A percentile compares a stretch with the other conserved stretches of the same genome.
These are phyloP conservation scores for Boechera retrofracta DNA, from an alignment of 345 rosid species.

Conservation along the genomic window DNA sequence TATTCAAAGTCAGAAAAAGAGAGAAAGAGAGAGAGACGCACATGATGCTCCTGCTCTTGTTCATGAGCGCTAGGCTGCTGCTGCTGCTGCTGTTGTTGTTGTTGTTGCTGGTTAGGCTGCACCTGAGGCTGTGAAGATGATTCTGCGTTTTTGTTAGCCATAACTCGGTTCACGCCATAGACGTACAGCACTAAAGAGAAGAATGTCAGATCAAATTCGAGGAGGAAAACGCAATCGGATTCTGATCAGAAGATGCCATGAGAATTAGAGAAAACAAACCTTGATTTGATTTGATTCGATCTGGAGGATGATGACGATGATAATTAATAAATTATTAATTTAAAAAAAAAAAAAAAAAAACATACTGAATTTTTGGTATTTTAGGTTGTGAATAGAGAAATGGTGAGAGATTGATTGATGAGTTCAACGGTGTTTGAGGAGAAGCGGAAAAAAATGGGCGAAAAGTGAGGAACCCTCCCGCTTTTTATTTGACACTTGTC, in stretches of 20 bases:
- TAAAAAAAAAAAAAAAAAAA: background rate
- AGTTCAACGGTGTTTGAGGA: conserved; percentile 26
- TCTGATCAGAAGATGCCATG: conserved; percentile 11
- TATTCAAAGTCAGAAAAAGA: background rate
- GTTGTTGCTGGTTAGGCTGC: conserved; percentile 30
- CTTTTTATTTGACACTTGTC: conserved; percentile 38
- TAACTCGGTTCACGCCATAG: conserved; percentile 43
- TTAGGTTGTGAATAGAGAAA: conserved; percentile 15
- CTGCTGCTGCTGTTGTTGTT: conserved; percentile 15
- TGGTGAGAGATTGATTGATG: conserved; percentile 18
- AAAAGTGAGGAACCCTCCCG: conserved; percentile 31
- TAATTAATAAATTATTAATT: background rate
- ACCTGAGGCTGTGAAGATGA: conserved; percentile 50
- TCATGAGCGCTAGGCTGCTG: background rate
- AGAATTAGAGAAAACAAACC: conserved; percentile 12
- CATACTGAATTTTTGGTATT: background rate
- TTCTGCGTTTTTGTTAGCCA: conserved; percentile 62
- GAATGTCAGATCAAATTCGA: conserved; percentile 23
- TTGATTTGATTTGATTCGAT: conserved; percentile 7
- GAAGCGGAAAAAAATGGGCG: conserved; percentile 43
- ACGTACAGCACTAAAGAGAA: conserved; percentile 11
- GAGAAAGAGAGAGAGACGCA: background rate
- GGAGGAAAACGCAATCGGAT: conserved; percentile 12
- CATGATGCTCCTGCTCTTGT: conserved; percentile 26
- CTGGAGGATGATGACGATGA: background rate